Percentiles rank a stretch among this genome's conserved stretches.
Evolutionary conservation across 2,329 filamentous ascomycete species (phyloP).

Genomic region (Ilyonectria destructans): DNA sequence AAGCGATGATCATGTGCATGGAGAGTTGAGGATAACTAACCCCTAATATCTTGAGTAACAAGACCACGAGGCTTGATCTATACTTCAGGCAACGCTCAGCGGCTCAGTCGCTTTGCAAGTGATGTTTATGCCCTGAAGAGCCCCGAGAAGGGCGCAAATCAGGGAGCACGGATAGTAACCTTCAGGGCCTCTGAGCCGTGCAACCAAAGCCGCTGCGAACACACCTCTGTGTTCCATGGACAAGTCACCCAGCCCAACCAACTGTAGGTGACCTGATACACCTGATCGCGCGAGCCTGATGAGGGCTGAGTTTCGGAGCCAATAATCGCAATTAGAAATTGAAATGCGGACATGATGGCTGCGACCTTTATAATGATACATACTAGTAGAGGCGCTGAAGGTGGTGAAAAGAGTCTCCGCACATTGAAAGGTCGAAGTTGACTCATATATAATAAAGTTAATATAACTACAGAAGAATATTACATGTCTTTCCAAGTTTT

Average conservation of each 20-base stretch:
- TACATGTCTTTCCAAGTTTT: background rate
- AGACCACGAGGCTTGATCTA: background rate
- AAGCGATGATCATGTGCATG: background rate
- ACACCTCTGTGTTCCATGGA: constrained; percentile 13
- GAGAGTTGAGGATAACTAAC: background rate
- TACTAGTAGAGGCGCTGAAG: too few relatives aligned
- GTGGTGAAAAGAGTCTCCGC: too few relatives aligned
- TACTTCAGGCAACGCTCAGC: background rate
- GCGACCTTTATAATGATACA: too few relatives aligned
- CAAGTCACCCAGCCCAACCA: constrained; percentile 40
- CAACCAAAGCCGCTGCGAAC: background rate
- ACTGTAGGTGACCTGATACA: constrained; percentile 13
- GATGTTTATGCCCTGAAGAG: background rate
- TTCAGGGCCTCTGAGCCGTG: constrained; percentile 10
- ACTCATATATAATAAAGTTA: too few relatives aligned
- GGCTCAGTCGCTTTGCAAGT: background rate
- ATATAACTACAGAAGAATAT: too few relatives aligned
- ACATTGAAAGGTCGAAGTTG: too few relatives aligned
- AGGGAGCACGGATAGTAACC: constrained; percentile 7
- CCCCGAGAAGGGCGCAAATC: constrained; percentile 16
- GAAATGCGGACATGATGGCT: too few relatives aligned
- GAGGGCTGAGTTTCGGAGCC: too few relatives aligned
- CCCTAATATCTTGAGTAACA: background rate
- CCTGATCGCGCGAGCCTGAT: too few relatives aligned
- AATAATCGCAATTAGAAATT: too few relatives aligned